Evolutionary conservation across 1,284 basidiomycete genomes (phyloP), one percentile per base, ranked within the genome.

Genomic region (Fomitopsis schrenkii): DNA sequence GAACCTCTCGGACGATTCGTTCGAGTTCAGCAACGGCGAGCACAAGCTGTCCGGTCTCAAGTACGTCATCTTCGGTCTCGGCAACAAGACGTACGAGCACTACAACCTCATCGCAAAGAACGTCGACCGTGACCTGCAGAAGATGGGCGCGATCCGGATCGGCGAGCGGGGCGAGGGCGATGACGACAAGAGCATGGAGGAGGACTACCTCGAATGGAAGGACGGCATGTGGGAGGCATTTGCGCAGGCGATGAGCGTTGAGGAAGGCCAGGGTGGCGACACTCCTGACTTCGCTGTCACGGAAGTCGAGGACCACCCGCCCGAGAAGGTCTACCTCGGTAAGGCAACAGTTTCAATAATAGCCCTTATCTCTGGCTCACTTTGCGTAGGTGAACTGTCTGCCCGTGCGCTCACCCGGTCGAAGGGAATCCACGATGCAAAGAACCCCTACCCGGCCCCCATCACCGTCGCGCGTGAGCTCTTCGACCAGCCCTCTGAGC

Each of bases 131-230:
- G 78, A 86, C 50, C 80, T 99, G 61, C 73, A 82, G 9, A 86
- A 88, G 68, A 90, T 97, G 79, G 96, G 95, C 38, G 97, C 88
- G 35, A 77, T 83, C 62, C 87, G 95, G 63, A 93, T 99, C 58
- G 96, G 96, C 57, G 90, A 92, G 74, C 84, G 90, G 46, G 97
- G 97, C 19, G 95, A 98, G 77, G 97, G 97, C 67, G 97, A 99
- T 72, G 97, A 99, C 74, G 97, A 99, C 77, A 97, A 97, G 82
- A 95, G 93, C 72, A 97, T 99, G 94, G 97, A 99, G 76, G 97
- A 99, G 79, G 97, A 99, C 77, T 99, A 98, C 75, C 84, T 99
- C n/a, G 95, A 94, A 66, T 99, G 97, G 97, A 99, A 99, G 77
- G 97, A 99, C 74, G 84, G 82, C 69, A 96, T 98, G 95, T 98